Percentiles rank a stretch among this genome's conserved stretches.
phyloP scores from a whole-genome alignment of 495 filamentous ascomycete species.

The Aspergillus egyptiacus region DNA sequence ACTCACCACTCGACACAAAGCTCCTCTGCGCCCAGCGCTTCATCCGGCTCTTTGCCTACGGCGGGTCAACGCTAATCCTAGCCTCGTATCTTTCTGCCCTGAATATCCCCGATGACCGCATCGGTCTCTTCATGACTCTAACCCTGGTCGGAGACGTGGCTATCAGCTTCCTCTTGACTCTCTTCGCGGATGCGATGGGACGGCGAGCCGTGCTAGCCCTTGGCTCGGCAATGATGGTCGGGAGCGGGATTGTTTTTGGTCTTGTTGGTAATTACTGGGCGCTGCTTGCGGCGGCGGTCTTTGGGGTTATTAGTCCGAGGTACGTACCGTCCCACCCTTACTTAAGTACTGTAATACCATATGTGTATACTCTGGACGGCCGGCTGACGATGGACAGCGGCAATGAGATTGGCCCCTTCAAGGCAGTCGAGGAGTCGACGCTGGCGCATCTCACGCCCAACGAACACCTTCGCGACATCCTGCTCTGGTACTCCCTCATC shows the following conservation, averaged over 20 bases:
- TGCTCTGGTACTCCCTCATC: conserved; percentile 74
- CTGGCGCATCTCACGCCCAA: conserved; percentile 65
- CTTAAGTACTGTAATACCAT: no score
- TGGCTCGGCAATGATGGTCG: conserved; percentile 63
- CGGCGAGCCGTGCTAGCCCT: conserved; percentile 61
- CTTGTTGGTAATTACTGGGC: conserved; percentile 66
- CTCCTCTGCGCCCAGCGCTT: conserved; percentile 69
- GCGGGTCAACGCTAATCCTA: conserved; percentile 67
- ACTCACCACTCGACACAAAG: conserved; percentile 55
- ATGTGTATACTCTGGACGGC: no score
- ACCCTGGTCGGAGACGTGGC: conserved; percentile 75
- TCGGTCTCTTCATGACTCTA: conserved; percentile 83
- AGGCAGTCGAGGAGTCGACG: conserved; percentile 79
- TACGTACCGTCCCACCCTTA: conserved; percentile 24
- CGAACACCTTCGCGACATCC: conserved; percentile 61
- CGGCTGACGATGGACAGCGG: conserved; percentile 54
- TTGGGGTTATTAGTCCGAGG: conserved; percentile 78
- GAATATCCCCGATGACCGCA: conserved; percentile 60
- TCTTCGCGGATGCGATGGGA: conserved; percentile 69
- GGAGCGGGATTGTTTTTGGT: conserved; percentile 64
- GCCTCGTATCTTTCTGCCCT: conserved; percentile 64
- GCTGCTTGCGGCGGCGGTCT: conserved; percentile 63
- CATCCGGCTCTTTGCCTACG: conserved; percentile 75
- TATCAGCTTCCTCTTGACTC: conserved; percentile 68
- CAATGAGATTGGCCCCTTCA: conserved; percentile 76